Base-by-base conservation (phyloP, 1,284 basidiomycete species). In the Sphagnurus paluster region DNA sequence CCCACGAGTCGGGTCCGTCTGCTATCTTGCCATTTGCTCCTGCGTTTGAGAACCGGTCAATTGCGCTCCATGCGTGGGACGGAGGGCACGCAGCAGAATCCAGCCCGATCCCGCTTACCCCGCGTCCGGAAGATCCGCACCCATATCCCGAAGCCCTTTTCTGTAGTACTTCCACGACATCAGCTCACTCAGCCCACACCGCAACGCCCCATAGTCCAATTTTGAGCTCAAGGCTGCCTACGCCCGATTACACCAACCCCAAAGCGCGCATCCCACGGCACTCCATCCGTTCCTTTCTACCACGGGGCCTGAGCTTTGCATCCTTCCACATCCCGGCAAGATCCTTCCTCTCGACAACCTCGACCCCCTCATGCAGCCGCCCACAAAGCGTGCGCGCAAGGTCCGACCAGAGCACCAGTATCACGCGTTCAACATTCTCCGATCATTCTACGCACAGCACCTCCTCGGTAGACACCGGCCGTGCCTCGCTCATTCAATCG, bases 401-500 rank as follows among this genome's bases (percentile, higher is more conserved):
- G 14, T 60, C 56, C 17, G 44, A 52, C 10, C 47, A 49, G 26
- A 51, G 48, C 34, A n/a, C 42, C 26, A n/a, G n/a, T n/a, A n/a
- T n/a, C n/a, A n/a, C n/a, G n/a, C n/a, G n/a, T n/a, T n/a, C n/a
- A n/a, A n/a, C n/a, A n/a, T n/a, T n/a, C n/a, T n/a, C n/a, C n/a
- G n/a, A n/a, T n/a, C 24, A 34, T 28, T 49, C 37, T 25, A n/a
- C 28, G 17, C 32, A 29, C 34, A 49, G 47, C 45, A 37, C 46
- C 14, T 25, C 58, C 10, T 53, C 56, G 14, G 39, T 62, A 19
- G 59, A 63, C 49, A 52, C 50, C 4, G 61, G 60, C 11, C 62
- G 58, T 46, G 45, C 39, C 26, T 46, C 55, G 26, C 53, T 65
- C 19, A 62, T 67, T 38, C 55, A 59, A 10, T 53, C 58, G 17